Evolutionary conservation across 2,329 filamentous ascomycete genomes (phyloP).

Genomic region (Beauveria asiatica): DNA sequence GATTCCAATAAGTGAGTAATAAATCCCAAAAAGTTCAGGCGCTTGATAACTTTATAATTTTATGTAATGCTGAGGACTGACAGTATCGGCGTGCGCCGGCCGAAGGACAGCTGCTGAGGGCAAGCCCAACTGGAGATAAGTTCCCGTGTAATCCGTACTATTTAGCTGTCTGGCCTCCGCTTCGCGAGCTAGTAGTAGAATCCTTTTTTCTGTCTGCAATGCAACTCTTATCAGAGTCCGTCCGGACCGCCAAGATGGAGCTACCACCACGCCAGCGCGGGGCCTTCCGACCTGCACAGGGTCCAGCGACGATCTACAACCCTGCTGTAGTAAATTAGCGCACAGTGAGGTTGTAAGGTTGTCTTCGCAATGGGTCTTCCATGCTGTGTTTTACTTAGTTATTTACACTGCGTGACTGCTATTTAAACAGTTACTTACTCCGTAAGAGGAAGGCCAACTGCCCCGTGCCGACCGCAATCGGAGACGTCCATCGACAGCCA

Average conservation of each 20-base stretch:
- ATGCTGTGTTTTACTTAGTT: too few relatives aligned
- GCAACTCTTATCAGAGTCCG: constrained; percentile 2
- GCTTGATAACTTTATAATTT: not conserved
- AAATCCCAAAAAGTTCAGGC: not conserved
- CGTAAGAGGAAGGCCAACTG: not conserved
- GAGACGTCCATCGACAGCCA: not conserved
- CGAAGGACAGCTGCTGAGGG: not conserved
- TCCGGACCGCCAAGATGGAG: not conserved
- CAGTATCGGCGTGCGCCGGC: not conserved
- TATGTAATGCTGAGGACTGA: not conserved
- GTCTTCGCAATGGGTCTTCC: too few relatives aligned
- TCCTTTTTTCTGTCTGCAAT: not conserved
- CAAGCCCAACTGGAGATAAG: not conserved
- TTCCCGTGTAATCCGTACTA: not conserved
- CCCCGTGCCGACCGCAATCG: constrained; percentile 2
- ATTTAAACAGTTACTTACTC: too few relatives aligned
- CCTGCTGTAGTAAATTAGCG: not conserved
- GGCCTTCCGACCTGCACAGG: not conserved
- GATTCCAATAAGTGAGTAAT: too few relatives aligned
- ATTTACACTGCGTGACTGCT: not conserved
- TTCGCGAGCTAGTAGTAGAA: not conserved
- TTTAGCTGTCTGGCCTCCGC: not conserved
- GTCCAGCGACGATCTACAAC: not conserved
- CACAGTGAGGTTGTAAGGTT: not conserved
- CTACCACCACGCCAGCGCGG: not conserved